Conservation (phyloP, 257 asterid species). For the Solanum sejunctum region DNA sequence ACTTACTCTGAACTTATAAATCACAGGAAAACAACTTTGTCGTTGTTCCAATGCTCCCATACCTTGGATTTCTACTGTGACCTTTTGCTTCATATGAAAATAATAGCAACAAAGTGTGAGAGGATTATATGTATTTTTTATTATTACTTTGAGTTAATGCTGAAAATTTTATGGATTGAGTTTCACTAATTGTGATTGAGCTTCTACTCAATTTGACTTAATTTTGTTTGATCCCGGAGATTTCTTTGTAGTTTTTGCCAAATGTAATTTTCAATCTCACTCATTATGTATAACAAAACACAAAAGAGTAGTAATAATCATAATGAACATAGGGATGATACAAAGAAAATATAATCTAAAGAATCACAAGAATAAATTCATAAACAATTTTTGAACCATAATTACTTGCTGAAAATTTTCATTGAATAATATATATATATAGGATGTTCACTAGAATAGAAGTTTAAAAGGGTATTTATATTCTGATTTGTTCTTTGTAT, state of each 20-base stretch:
- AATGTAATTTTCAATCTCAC: accelerated
- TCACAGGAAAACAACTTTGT: too few species aligned
- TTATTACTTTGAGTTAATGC: background rate
- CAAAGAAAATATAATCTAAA: background rate
- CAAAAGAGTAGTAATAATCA: background rate
- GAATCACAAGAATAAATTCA: background rate
- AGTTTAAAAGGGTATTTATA: too few species aligned
- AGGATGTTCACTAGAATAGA: too few species aligned
- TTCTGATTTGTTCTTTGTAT: too few species aligned
- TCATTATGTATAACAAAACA: background rate
- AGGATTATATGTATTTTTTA: background rate
- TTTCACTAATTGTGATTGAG: background rate
- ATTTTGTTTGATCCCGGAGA: background rate
- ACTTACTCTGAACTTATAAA: background rate
- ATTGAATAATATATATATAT: too few species aligned
- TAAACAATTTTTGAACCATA: too few species aligned
- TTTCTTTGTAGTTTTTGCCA: too few species aligned
- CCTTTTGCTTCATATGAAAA: background rate
- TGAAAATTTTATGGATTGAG: background rate
- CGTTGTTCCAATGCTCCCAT: too few species aligned
- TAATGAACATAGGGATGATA: background rate
- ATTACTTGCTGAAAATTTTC: background rate
- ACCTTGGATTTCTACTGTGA: background rate
- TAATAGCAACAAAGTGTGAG: background rate
- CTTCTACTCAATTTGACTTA: background rate